A percentile compares a stretch with the other conserved stretches of the same genome.
phyloP scores from a whole-genome alignment of 768 basidiomycete species.

The Lactifluus piperatus region DNA sequence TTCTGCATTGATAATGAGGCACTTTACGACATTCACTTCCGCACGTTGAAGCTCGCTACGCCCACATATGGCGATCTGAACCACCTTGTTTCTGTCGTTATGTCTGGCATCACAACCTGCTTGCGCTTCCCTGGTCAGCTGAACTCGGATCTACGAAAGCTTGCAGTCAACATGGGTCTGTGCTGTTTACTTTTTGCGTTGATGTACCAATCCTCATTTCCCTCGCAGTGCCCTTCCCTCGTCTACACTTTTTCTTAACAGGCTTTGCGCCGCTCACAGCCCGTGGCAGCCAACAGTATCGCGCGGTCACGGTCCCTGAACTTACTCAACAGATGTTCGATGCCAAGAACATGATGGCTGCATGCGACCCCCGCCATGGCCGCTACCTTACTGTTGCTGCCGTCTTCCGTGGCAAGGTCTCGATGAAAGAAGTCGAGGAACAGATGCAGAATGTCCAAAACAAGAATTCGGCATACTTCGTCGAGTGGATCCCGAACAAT shows the following conservation, averaged over 20 bases:
- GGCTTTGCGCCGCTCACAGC: slow-evolving; percentile 93
- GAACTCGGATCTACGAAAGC: slow-evolving; percentile 96
- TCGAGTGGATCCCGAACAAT: slow-evolving; percentile 99
- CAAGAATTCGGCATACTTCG: slow-evolving; percentile 98
- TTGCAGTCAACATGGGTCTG: slow-evolving; percentile 98
- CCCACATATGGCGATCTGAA: slow-evolving; percentile 98
- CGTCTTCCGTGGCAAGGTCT: slow-evolving; percentile 97
- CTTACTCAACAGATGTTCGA: slow-evolving; percentile 99
- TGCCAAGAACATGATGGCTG: slow-evolving; percentile 99
- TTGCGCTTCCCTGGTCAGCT: slow-evolving; percentile 99
- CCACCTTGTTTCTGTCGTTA: slow-evolving; percentile 94
- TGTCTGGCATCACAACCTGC: slow-evolving; percentile 98
- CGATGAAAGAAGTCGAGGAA: slow-evolving; percentile 99
- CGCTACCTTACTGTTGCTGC: slow-evolving; percentile 97
- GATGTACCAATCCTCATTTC: neutral
- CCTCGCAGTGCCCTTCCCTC: slow-evolving; percentile 82
- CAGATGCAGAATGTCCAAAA: slow-evolving; percentile 96
- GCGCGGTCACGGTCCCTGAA: slow-evolving; percentile 95
- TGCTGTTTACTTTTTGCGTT: slow-evolving; percentile 18
- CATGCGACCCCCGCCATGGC: slow-evolving; percentile 92
- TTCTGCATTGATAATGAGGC: slow-evolving; percentile 99
- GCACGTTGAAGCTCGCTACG: slow-evolving; percentile 90
- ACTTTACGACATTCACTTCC: slow-evolving; percentile 98
- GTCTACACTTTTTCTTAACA: slow-evolving; percentile 99
- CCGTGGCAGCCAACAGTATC: slow-evolving; percentile 89